Percentiles rank a stretch among this genome's conserved stretches.
These are phyloP conservation scores for Geotrichum armillariae DNA, from an alignment of 1,139 yeast species.

Conservation along the genomic window DNA sequence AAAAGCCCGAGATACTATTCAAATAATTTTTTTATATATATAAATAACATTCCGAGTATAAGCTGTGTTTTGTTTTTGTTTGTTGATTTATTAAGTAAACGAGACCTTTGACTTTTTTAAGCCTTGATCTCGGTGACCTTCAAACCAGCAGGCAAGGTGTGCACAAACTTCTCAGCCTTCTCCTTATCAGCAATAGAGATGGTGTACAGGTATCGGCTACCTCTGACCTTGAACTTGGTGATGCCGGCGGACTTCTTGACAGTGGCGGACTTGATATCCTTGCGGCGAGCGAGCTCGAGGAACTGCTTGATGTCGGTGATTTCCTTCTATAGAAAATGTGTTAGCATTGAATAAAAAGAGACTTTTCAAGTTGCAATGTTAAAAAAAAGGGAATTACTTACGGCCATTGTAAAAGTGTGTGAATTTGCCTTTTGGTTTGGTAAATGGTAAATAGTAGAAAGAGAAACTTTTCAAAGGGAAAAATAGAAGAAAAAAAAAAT, in stretches of 20 bases:
- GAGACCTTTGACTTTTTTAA: too few relatives aligned
- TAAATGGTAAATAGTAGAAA: background rate
- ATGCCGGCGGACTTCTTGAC: constrained; percentile 93
- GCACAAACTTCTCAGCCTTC: constrained; percentile 97
- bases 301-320: constrained; percentile 96
- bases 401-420: constrained; percentile 21
- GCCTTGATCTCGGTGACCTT: constrained; percentile 52
- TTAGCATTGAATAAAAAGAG: background rate
- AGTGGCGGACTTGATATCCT: constrained; percentile 91
- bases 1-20: too few relatives aligned
- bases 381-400: constrained; percentile 7
- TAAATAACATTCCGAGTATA: constrained; percentile 1
- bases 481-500: constrained; percentile 2
- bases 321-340: constrained; percentile 45
- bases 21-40: too few relatives aligned
- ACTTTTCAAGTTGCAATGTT: background rate
- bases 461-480: background rate
- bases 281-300: constrained; percentile 96
- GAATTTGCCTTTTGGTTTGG: constrained; percentile 5
- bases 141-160: constrained; percentile 96
- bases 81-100: too few relatives aligned
- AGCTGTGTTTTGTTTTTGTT: too few relatives aligned
- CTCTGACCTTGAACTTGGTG: constrained; percentile 99
- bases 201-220: constrained; percentile 92
- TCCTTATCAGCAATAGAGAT: constrained; percentile 93